Evolutionary conservation across 805 yeast genomes (phyloP), one percentile per base, ranked within the genome.

Genomic region (Myxozyma neglecta): DNA sequence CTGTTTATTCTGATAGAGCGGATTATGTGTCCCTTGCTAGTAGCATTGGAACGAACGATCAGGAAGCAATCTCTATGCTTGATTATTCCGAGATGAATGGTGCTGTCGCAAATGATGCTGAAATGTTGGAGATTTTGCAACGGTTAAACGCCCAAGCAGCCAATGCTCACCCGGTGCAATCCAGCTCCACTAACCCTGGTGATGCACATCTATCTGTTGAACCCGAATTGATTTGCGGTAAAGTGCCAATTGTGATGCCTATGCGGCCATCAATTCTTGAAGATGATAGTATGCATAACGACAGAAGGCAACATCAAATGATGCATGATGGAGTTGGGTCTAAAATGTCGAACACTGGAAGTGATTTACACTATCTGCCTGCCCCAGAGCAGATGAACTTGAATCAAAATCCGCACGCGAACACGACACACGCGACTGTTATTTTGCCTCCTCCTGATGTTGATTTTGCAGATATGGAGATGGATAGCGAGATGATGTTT

Each of bases 401-500:
- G 20, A 13, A 16, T n/a, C 60, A 44, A 50, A 56, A 56, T 40
- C 60, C 60, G 45, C 54, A 47, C 24, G 55, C 60, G 10, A 48
- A 48, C 6, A 56, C 60, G 37, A 56, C 60, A 44, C 60, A 56
- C 32, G 60, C 60, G 11, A 56, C 60, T 9, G 60, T 56, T n/a
- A 51, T 56, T 43, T 29, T 56, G 16, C 60, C 60, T 24, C 60
- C 60, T 13, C 60, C 60, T 24, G 60, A 56, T 20, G 56, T 56
- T n/a, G 60, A 56, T 36, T 48, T 56, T 37, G 54, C 40, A 0
- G 51, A 42, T 40, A 47, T 47, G 60, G 60, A 56, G n/a, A 56
- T 56, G 60, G 60, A 56, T 37, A 50, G 60, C 24, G 60, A 56
- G 46, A 35, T 56, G 56, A 56, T 56, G 60, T 56, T 56, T 50